Percentiles rank a stretch among this genome's conserved stretches.
Evolutionary conservation across 352 stramenopile genomes (phyloP).

Genomic region (Phytophthora aleatoria): DNA sequence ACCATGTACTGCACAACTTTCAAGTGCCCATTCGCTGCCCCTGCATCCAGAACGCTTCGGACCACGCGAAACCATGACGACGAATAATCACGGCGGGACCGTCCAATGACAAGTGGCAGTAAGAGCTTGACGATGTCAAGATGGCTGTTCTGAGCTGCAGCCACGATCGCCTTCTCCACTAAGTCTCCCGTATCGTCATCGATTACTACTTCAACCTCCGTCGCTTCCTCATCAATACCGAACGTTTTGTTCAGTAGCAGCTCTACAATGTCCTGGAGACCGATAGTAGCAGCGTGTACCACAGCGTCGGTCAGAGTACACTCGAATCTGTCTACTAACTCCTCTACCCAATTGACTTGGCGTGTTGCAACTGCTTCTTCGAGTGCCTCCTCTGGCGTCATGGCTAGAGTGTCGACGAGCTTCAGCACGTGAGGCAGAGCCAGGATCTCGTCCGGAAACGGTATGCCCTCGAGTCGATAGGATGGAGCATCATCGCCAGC

Average conservation of each 20-base stretch:
- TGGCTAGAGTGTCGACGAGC: not conserved
- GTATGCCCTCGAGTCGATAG: not conserved
- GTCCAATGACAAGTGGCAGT: not conserved
- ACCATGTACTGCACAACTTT: slow-evolving; percentile 6
- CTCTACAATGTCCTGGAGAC: not conserved
- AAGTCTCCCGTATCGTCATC: not conserved
- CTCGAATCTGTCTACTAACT: not conserved
- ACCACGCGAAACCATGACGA: not conserved
- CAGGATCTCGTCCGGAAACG: not conserved
- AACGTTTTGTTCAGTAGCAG: not conserved
- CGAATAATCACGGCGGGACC: not conserved
- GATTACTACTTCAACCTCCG: not conserved
- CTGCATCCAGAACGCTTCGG: not conserved
- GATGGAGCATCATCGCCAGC: too few relatives aligned
- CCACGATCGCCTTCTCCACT: not conserved
- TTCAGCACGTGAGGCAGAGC: slow-evolving; percentile 3
- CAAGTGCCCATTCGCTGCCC: not conserved
- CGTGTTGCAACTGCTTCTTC: not conserved
- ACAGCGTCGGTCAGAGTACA: not conserved
- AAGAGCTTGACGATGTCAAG: not conserved
- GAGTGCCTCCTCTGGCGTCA: not conserved
- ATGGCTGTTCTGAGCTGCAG: slow-evolving; percentile 9
- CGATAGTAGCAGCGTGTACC: not conserved
- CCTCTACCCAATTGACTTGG: not conserved
- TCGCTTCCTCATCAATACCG: not conserved